Evolutionary conservation across 306 rosid genomes (phyloP), one percentile per base, ranked within the genome.

Genomic region (Hippophae gyantsensis): DNA sequence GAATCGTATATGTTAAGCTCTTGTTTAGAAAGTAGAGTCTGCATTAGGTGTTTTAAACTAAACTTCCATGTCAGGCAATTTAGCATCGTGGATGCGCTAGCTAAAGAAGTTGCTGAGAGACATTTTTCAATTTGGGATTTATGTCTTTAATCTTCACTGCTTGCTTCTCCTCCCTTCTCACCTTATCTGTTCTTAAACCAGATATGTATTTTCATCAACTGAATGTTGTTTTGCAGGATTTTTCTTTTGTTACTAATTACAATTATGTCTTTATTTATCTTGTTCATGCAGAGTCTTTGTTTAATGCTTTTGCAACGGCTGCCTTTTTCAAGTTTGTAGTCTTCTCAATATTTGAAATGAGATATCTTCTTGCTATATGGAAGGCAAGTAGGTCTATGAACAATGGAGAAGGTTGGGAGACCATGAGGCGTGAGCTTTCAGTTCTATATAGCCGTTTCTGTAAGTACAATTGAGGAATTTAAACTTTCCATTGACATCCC

Each of bases 301-400:
- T 92, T 66, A 92, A 92, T 75, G 96, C 99, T 54, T 92, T 92
- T 82, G 99, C 99, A 38, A 92, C 99, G 60, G 99, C 99, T 13
- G 99, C 99, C 9, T 92, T 92, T 71, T 92, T 92, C 88, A 92
- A 92, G 83, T 92, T 92, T 58, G 95, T 92, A 27, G 96, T 88
- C 62, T 92, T 92, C 81, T 92, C 99, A 49, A 92, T 92, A 68
- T 92, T 92, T 65, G 99, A 92, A 85, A 92, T 92, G 99, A 83
- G 99, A 79, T 92, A 92, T 78, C 99, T 92, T 64, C 99, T 92
- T 67, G 96, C 93, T 44, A 92, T 92, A 87, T 92, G 99, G 99
- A 92, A 92, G 74, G 99, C 99, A 56, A 88, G 73, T 74, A 81
- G 99, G 75, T 93, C 96, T 62, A 64, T 75, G 80, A 85, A 78